A percentile compares a stretch with the other conserved stretches of the same genome.
Conservation (phyloP, 805 yeast genomes). For the Saturnispora sanitii region DNA sequence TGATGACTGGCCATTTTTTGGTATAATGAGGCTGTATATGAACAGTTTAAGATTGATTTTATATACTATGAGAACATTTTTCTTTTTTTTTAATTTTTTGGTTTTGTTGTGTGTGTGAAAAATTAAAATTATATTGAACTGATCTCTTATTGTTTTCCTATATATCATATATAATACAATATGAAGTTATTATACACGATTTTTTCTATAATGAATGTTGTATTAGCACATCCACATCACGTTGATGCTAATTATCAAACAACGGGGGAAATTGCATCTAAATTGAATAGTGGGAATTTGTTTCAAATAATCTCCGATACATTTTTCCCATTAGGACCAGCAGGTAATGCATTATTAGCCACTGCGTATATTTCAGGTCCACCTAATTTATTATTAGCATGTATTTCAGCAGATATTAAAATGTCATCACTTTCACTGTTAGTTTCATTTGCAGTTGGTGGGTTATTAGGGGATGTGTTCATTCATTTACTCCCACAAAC, state of each 20-base stretch:
- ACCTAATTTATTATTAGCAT: conserved; percentile 46
- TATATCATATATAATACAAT: too few species aligned
- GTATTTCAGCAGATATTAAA: conserved; percentile 47
- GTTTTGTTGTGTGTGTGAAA: too few species aligned
- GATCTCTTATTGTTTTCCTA: too few species aligned
- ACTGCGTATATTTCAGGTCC: conserved; percentile 56
- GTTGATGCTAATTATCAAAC: too few species aligned
- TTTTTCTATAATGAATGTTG: too few species aligned
- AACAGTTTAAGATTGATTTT: too few species aligned
- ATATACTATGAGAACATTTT: too few species aligned
- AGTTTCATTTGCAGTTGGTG: conserved; percentile 70
- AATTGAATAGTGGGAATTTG: background rate
- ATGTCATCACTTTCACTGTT: conserved; percentile 41
- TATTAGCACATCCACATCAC: too few species aligned
- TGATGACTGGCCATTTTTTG: conserved; percentile 6
- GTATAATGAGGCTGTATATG: background rate
- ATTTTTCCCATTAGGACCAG: conserved; percentile 46
- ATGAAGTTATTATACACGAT: too few species aligned
- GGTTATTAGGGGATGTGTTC: conserved; percentile 65
- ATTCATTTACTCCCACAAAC: conserved; percentile 64
- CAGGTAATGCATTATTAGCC: conserved; percentile 53
- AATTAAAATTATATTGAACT: too few species aligned
- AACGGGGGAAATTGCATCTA: background rate
- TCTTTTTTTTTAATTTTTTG: too few species aligned
- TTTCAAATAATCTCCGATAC: conserved; percentile 32